Conservation (phyloP, 2,329 filamentous ascomycete genomes). For the Fusarium domesticum region DNA sequence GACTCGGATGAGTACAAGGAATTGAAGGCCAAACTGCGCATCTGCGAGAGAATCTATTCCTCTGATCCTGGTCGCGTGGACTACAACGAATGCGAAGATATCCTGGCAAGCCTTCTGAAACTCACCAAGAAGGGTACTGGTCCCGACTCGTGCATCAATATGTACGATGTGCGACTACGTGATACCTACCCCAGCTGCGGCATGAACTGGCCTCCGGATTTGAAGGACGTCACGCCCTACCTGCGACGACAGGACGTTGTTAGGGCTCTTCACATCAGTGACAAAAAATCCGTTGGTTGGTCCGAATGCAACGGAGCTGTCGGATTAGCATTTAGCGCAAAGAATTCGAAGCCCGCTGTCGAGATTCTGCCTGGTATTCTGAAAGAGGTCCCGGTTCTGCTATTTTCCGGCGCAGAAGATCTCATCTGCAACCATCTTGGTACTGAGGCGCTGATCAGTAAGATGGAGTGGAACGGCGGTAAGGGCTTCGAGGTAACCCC, state of each 20-base stretch:
- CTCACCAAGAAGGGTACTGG: constrained; percentile 57
- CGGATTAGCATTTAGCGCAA: constrained; percentile 64
- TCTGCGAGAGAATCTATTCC: constrained; percentile 64
- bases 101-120: constrained; percentile 70
- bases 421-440: constrained; percentile 97
- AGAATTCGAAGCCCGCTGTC: constrained; percentile 69
- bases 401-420: constrained; percentile 93
- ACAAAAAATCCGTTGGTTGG: constrained; percentile 84
- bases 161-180: constrained; percentile 90
- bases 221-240: constrained; percentile 75
- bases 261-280: constrained; percentile 75
- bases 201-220: constrained; percentile 96
- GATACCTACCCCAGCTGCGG: constrained; percentile 83
- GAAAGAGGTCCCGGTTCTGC: constrained; percentile 70
- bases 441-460: constrained; percentile 85
- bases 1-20: constrained; percentile 61
- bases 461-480: constrained; percentile 86
- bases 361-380: constrained; percentile 75
- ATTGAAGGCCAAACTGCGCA: constrained; percentile 65
- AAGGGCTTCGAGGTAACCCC: constrained; percentile 87
- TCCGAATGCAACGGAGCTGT: constrained; percentile 84
- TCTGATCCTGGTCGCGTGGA: constrained; percentile 55
- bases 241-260: constrained; percentile 78
- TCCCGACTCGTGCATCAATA: constrained; percentile 72
- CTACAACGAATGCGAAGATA: constrained; percentile 67